Evolutionary conservation across 257 asterid genomes (phyloP).

Genomic region (Primulina tabacum): DNA sequence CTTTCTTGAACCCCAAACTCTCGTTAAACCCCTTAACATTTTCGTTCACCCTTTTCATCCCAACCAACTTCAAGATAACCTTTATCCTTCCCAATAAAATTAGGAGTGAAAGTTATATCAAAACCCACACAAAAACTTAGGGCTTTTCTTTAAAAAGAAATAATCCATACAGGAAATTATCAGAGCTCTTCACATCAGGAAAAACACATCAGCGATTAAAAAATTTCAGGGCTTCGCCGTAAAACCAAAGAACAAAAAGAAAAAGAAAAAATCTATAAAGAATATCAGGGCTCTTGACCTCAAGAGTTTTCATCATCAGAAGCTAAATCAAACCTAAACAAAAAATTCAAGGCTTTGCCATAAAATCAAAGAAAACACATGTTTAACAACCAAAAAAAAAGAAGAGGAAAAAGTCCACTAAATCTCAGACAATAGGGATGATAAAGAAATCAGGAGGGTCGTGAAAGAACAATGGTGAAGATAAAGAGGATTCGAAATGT

Average conservation of each 20-base stretch:
- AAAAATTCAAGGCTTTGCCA: neutral
- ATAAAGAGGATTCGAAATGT: constrained; percentile 1
- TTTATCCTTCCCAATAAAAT: neutral
- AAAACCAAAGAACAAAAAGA: no score
- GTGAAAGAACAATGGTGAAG: neutral
- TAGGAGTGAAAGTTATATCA: neutral
- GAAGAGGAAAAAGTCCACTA: neutral
- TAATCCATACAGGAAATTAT: neutral
- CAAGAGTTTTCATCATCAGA: neutral
- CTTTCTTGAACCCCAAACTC: constrained; percentile 26
- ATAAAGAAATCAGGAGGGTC: neutral
- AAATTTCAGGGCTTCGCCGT: no score
- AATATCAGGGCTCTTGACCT: neutral
- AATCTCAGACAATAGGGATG: neutral
- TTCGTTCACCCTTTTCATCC: constrained; percentile 28
- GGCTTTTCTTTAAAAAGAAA: neutral
- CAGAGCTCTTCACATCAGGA: neutral
- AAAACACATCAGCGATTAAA: no score
- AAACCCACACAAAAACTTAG: neutral
- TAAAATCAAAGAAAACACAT: neutral
- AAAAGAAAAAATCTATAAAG: neutral
- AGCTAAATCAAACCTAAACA: neutral
- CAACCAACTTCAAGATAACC: neutral
- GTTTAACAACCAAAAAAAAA: neutral
- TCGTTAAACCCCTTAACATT: constrained; percentile 13